Base-by-base conservation (phyloP, 164 flowering plant species). In the Nymphaea thermarum region DNA sequence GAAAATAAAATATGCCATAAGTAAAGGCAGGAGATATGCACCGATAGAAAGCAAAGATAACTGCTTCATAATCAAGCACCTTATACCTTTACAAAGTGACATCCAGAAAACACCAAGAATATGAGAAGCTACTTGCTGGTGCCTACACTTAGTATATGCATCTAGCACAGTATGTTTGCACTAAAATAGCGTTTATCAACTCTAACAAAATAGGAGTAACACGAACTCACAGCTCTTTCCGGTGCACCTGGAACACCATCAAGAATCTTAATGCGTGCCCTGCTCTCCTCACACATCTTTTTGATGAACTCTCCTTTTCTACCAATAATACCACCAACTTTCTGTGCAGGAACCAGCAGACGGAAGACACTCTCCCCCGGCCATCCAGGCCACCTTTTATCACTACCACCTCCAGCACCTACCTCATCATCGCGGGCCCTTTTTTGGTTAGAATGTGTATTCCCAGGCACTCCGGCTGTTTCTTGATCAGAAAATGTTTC, bases 271-370 rank as follows among this genome's bases (percentile, higher is more conserved):
- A 92, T 79, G 65, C 95, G 87, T 42, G 98, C 97, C 3, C 82
- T 73, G 41, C 97, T 91, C 61, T 93, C 97, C 72, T 91, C 97
- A 47, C 94, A 91, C 80, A 88, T 82, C 84, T 85, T 91, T 84
- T 88, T 93, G 53, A 93, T 80, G 17, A 91, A 83, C 67, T 93
- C 98, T 2, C 98, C 98, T 66, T 88, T 91, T 36, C 93, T 84
- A 3, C 98, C 98, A 25, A 93, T 93, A 15, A 93, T 93, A 80
- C 93, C 82, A 0, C 97, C 98, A 1, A 93, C 98, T 71, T 91
- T 93, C 5, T 76, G 53, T 4, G 88, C 93, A 42, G 98, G 96
- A 7, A 93, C 94, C 0, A 91, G 80, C 14, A 91, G 72, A 63
- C 98, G 81, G 65, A 86, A 93, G 11, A 91, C 98, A 66, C 76